Conservation (phyloP, 2,329 filamentous ascomycete genomes). For the Alternaria conjuncta region DNA sequence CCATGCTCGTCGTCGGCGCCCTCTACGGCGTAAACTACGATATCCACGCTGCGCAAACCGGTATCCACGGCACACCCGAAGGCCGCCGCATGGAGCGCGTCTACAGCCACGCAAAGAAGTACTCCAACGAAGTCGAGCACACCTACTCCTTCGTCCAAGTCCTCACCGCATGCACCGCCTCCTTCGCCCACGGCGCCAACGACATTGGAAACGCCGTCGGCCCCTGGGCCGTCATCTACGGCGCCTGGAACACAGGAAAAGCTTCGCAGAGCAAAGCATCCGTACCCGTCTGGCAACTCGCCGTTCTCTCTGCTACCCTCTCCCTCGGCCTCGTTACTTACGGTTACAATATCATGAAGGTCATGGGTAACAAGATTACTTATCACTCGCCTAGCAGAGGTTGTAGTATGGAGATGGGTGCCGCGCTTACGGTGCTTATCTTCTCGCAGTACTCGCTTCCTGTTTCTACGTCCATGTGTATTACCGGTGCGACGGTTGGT, state of each 20-base stretch:
- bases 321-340: slow-evolving; percentile 73
- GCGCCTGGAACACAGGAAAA: slow-evolving; percentile 62
- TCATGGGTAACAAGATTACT: slow-evolving; percentile 67
- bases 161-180: slow-evolving; percentile 52
- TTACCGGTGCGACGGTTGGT: slow-evolving; percentile 79
- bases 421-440: slow-evolving; percentile 76
- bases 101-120: slow-evolving; percentile 58
- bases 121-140: slow-evolving; percentile 48
- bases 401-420: slow-evolving; percentile 81
- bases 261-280: slow-evolving; percentile 67
- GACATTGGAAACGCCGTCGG: slow-evolving; percentile 57
- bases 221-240: slow-evolving; percentile 48
- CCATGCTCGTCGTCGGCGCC: slow-evolving; percentile 65
- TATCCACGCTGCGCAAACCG: slow-evolving; percentile 77
- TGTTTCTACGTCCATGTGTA: slow-evolving; percentile 73
- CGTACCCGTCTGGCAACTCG: slow-evolving; percentile 79
- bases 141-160: slow-evolving; percentile 60
- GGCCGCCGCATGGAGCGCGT: slow-evolving; percentile 73
- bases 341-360: slow-evolving; percentile 86
- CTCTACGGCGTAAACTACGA: slow-evolving; percentile 83
- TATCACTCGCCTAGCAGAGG: slow-evolving; percentile 24
- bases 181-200: slow-evolving; percentile 72
- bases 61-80: slow-evolving; percentile 74
- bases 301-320: slow-evolving; percentile 68
- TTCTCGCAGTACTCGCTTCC: slow-evolving; percentile 78